Conservation (phyloP, 768 basidiomycete genomes). For the Russula sp. region DNA sequence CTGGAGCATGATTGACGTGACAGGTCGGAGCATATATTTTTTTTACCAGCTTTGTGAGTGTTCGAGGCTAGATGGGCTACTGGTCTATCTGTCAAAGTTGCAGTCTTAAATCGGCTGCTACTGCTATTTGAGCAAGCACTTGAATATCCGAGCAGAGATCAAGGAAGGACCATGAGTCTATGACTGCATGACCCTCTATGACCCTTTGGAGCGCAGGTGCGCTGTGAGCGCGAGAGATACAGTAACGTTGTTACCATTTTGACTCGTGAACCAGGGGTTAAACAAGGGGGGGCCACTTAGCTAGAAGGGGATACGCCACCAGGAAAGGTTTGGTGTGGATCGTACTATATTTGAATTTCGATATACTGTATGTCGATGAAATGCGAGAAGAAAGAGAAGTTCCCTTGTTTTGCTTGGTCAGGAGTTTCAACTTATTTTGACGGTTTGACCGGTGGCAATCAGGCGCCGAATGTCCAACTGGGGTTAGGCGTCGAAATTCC, state of each 20-base stretch:
- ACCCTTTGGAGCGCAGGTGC: not conserved
- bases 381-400: not conserved
- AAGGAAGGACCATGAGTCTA: not conserved
- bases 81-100: not conserved
- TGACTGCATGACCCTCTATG: not conserved
- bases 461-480: not conserved
- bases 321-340: not conserved
- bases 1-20: not conserved
- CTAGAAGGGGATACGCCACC: constrained; percentile 8
- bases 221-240: too few relatives aligned
- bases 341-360: not conserved
- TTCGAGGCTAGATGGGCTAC: too few relatives aligned
- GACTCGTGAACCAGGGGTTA: too few relatives aligned
- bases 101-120: not conserved
- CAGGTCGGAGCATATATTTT: not conserved
- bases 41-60: not conserved
- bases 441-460: not conserved
- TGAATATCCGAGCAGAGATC: not conserved
- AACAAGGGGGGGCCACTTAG: not conserved
- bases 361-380: too few relatives aligned
- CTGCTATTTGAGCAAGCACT: not conserved
- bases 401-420: not conserved
- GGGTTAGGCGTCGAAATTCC: not conserved
- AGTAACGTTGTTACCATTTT: too few relatives aligned
- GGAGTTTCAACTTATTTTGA: constrained; percentile 18